Evolutionary conservation across 106 monocot genomes (phyloP).

Genomic region (Allium sativum): DNA sequence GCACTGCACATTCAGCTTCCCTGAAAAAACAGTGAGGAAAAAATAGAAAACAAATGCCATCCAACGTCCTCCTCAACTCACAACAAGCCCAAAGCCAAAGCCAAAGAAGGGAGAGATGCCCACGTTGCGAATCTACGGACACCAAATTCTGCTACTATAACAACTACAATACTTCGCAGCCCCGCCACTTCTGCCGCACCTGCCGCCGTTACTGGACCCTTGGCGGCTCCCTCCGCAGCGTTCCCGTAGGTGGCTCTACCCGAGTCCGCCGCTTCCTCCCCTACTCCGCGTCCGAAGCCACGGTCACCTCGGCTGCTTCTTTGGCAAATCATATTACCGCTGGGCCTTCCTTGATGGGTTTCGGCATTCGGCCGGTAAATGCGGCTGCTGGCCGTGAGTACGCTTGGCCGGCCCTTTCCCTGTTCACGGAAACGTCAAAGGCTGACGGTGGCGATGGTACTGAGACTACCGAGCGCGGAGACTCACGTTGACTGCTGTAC

Average conservation of each 20-base stretch:
- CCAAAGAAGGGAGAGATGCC: slow-evolving; percentile 20
- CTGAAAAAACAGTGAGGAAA: too few species aligned
- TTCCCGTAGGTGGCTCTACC: slow-evolving; percentile 64
- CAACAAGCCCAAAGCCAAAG: too few species aligned
- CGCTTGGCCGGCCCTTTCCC: neutral
- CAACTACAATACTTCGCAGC: slow-evolving; percentile 87
- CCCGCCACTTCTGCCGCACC: slow-evolving; percentile 76
- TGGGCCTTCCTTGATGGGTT: slow-evolving; percentile 1
- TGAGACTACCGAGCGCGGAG: too few species aligned
- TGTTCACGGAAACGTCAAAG: neutral
- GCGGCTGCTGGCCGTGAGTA: too few species aligned
- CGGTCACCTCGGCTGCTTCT: neutral
- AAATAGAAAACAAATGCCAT: too few species aligned
- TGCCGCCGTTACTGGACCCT: slow-evolving; percentile 96
- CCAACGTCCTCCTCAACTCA: too few species aligned
- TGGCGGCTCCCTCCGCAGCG: slow-evolving; percentile 67
- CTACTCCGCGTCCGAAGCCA: neutral
- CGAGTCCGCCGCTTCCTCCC: slow-evolving; percentile 10
- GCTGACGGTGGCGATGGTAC: too few species aligned
- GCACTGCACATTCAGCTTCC: too few species aligned
- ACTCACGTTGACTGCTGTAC: too few species aligned
- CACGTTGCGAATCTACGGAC: slow-evolving; percentile 57
- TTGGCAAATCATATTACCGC: too few species aligned
- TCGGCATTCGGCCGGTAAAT: neutral
- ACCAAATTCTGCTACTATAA: slow-evolving; percentile 98